phyloP scores from a whole-genome alignment of 2,329 filamentous ascomycete species.

The Trichoderma breve region DNA sequence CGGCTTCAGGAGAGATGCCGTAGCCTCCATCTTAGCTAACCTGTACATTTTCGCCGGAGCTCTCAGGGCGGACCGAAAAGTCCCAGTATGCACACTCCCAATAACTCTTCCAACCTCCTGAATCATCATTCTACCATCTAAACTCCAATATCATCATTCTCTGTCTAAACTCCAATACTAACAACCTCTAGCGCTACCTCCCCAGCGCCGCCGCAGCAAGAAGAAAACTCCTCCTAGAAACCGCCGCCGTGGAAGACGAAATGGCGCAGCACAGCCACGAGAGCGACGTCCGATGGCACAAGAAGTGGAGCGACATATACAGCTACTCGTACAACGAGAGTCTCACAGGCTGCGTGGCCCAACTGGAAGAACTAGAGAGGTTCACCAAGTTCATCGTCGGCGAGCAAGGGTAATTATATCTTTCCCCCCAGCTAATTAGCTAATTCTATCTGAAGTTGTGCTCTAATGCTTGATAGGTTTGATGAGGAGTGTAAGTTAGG shows the following conservation, averaged over 20 bases:
- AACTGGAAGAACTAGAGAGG: conserved; percentile 53
- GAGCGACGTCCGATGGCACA: conserved; percentile 34
- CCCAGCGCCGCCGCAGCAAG: conserved; percentile 55
- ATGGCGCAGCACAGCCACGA: conserved; percentile 27
- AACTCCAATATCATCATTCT: not conserved
- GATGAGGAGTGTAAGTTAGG: conserved; percentile 25
- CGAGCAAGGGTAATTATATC: conserved; percentile 44
- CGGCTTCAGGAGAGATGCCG: conserved; percentile 53
- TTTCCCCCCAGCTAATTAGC: not conserved
- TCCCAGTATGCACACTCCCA: conserved; percentile 41
- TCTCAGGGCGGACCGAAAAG: conserved; percentile 47
- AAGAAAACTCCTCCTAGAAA: conserved; percentile 50
- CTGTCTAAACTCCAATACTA: not conserved
- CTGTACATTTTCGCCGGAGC: conserved; percentile 58
- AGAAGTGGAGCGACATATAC: conserved; percentile 57
- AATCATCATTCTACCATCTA: no score
- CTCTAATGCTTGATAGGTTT: conserved; percentile 30
- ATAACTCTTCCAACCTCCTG: no score
- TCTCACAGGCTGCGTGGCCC: conserved; percentile 52
- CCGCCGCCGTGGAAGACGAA: conserved; percentile 46
- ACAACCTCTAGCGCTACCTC: conserved; percentile 45
- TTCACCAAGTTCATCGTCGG: conserved; percentile 59
- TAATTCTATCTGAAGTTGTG: not conserved
- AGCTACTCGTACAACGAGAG: conserved; percentile 54
- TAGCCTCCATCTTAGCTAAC: conserved; percentile 57